Base-by-base conservation (phyloP, 305 asterid genomes). In the Salvia sclarea region DNA sequence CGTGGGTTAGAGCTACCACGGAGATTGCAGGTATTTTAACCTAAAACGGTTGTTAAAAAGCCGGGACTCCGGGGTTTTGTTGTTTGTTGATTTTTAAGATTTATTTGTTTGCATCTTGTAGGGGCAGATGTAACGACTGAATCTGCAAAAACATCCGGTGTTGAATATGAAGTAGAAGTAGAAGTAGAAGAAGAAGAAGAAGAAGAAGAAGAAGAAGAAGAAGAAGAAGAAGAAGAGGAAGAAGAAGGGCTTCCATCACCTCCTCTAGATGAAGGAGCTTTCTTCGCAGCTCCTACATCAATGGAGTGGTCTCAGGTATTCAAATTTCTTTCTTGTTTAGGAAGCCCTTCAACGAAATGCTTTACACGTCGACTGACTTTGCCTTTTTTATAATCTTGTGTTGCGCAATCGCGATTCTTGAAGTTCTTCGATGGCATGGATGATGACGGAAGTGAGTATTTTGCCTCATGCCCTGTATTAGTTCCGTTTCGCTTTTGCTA, bases 361-460 rank as follows among this genome's bases (percentile, higher is more conserved):
- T 52, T 66, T 54, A 35, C 20, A 71, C 77, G 41, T 45, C 3
- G 33, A 78, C 79, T 73, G 45, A 58, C 55, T 31, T 66, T 33
- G 31, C 3, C 6, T 16, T 56, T 74, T 17, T 54, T 48, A 60
- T n/a, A 66, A 20, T 73, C 43, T 45, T 49, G 66, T 60, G 63
- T 53, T 75, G 64, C 44, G 67, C 57, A 60, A 61, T 62, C 22
- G 55, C 33, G 68, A 70, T 60, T 44, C 59, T 18, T 12, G 70
- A 77, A 91, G 96, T 82, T 93, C 85, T 90, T 90, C 50, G 97
- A 90, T 16, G 92, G 90, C 82, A 84, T 93, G 91, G 97, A 93
- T 83, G 96, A 87, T 28, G 90, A 89, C 63, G 95, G 96, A 87
- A 89, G 97, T 89, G 88, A 88, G 97, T 88, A 78, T 69, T 53